phyloP scores from a whole-genome alignment of 1,284 basidiomycete genomes.

The Phlebopus sp. region DNA sequence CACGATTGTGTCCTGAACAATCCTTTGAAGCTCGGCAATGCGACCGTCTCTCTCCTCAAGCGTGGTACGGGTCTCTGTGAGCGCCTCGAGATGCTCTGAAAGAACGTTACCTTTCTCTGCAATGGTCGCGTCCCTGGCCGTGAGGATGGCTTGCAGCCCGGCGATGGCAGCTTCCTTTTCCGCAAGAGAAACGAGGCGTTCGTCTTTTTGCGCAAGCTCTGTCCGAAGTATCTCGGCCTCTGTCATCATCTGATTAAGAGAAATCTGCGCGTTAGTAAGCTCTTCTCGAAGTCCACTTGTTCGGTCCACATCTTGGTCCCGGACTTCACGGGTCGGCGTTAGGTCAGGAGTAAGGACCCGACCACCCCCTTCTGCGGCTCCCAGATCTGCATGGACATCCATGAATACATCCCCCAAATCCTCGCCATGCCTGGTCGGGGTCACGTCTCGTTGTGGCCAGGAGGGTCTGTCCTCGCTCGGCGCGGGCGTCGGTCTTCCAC shows the following conservation, averaged over 20 bases:
- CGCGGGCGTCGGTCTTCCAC: constrained; percentile 49
- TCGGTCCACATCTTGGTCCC: neutral
- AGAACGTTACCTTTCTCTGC: neutral
- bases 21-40: neutral
- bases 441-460: neutral
- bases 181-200: constrained; percentile 1
- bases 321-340: neutral
- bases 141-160: constrained; percentile 5
- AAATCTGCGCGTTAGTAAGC: neutral
- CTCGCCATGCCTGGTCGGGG: neutral
- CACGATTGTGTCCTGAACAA: neutral
- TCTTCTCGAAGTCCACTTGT: neutral
- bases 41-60: neutral
- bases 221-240: constrained; percentile 3
- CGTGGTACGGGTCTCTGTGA: neutral
- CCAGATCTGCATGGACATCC: neutral
- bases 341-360: constrained; percentile 1
- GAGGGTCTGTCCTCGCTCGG: constrained; percentile 26
- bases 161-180: constrained; percentile 8
- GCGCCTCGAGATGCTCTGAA: constrained; percentile 7
- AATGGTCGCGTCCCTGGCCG: neutral
- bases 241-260: neutral
- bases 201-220: neutral
- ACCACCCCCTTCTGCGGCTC: neutral
- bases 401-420: neutral